These are phyloP conservation scores for Gymnopilus dilepis DNA, from an alignment of 768 basidiomycete species.

Conservation along the genomic window DNA sequence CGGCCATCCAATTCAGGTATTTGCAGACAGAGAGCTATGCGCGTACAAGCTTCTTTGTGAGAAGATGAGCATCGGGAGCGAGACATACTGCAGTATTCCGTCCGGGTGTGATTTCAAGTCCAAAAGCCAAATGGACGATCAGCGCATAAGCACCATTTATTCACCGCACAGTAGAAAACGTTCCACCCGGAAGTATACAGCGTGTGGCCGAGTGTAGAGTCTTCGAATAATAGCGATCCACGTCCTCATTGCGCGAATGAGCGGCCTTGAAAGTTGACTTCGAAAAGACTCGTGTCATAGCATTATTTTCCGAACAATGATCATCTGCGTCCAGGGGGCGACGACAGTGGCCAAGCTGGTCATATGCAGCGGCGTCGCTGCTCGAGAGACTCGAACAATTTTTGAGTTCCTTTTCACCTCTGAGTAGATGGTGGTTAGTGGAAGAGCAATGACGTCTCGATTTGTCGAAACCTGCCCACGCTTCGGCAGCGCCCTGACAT, in stretches of 20 bases:
- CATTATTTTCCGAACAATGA: too few species aligned
- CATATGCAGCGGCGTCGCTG: too few species aligned
- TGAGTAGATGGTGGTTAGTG: not conserved
- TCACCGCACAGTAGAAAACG: not conserved
- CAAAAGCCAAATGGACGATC: too few species aligned
- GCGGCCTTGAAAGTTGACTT: too few species aligned
- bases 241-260: too few species aligned
- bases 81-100: not conserved
- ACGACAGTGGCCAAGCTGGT: too few species aligned
- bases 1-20: not conserved
- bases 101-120: too few species aligned
- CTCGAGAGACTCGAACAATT: too few species aligned
- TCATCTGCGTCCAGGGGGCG: too few species aligned
- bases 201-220: not conserved
- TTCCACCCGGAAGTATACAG: not conserved
- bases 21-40: too few species aligned
- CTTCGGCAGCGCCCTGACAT: constrained; percentile 2
- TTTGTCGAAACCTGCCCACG: not conserved
- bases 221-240: not conserved
- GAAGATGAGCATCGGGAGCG: not conserved
- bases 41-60: not conserved
- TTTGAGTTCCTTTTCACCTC: too few species aligned
- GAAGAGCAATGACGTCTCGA: not conserved
- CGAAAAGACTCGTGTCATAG: too few species aligned
- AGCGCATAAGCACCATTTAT: not conserved